Evolutionary conservation across 1,139 yeast genomes (phyloP), one percentile per base, ranked within the genome.

Genomic region (Lodderomyces pseudojiufengensis): DNA sequence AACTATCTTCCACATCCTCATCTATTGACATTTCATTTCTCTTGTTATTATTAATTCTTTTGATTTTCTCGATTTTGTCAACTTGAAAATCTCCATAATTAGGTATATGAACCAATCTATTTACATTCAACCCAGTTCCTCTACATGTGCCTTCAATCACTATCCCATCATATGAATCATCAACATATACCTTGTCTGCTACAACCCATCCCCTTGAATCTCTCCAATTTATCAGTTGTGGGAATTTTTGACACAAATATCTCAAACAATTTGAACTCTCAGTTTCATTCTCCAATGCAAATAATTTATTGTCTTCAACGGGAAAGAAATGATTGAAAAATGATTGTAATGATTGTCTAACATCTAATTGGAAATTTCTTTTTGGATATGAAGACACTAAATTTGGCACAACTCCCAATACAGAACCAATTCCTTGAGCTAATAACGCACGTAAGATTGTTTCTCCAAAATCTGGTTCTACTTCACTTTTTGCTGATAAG

Each of bases 301-400:
- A 90, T 22, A 92, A 64, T 57, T 81, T 84, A 27, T 86, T 95
- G 46, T 80, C 84, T 26, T 76, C 74, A 3, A 32, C 31, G 7
- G 97, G 96, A 69, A 92, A 94, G 65, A 92, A 94, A 65, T 92
- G 97, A 41, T 70, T 70, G 62, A 87, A 87, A 60, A 74, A 90
- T 37, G 95, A 84, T 37, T 80, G 76, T 47, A 94, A 70, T 3
- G 97, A 88, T 54, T 78, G 84, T 51, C 84, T 76, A 21, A 87
- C 75, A 50, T 85, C 95, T 40, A 72, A 59, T 56, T 86, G 97
- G 47, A 83, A 76, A 54, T 87, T 87, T 50, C 74, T 78, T 58
- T 83, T 84, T 21, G 84, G 84, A 46, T 81, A 83, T 1, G 79
- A 73, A 3, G 80, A 61, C 2, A 70, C 70, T 28, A 87, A 57